Base-by-base conservation (phyloP, 257 asterid genomes). In the Solanum chaucha region DNA sequence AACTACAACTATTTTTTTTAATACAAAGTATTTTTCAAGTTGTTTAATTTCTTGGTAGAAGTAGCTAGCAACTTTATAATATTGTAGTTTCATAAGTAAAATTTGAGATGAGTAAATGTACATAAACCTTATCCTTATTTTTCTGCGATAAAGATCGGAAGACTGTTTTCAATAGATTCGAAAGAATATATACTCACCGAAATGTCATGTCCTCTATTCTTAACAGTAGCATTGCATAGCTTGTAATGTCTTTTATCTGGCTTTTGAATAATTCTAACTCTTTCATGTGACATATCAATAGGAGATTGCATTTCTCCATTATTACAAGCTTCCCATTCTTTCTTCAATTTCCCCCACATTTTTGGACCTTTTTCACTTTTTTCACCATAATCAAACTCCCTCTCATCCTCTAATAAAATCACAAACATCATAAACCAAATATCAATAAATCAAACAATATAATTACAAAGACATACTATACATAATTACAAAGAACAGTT, bases 281-380 rank as follows among this genome's bases (percentile, higher is more conserved):
- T 82, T 30, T 68, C 46, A 32, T 82, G 30, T 12, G 82, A 87
- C 51, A 82, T 1, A 51, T 82, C 87, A 15, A 87, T 46, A 1
- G 89, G 89, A n/a, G 89, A 87, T 14, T 87, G 89, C 89, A 87
- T 82, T 10, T 36, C 78, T 13, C 89, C 89, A 68, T 82, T 82
- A 3, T 48, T 67, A 59, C 89, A 87, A 28, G 70, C 83, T 20
- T 30, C 51, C 89, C 87, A 87, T 46, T 87, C 87, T 82, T 82
- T 68, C 82, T 82, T 68, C 40, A 87, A 19, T 32, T 81, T 68
- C 2, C 89, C 89, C 87, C 89, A 87, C 75, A 34, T 82, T 30
- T 59, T 59, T 48, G 89, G 89, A 36, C 89, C 89, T 36, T 44
- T 46, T 10, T 82, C 61, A 75, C 89, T 17, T 5, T 83, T 82